Evolutionary conservation across 768 basidiomycete genomes (phyloP).

Genomic region (Polyporus arcularius): DNA sequence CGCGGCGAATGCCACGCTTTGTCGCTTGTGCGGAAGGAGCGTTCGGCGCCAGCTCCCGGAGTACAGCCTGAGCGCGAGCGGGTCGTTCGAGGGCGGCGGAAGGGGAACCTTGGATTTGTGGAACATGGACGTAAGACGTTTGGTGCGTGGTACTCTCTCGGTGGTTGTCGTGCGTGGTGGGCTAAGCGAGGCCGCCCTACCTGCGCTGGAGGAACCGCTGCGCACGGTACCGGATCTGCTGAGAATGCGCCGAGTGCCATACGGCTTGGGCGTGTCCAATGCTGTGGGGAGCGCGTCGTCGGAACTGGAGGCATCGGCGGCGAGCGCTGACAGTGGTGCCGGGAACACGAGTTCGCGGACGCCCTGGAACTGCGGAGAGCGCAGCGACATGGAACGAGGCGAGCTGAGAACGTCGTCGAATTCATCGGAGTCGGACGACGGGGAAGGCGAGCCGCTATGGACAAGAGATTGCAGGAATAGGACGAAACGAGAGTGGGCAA

Average conservation of each 20-base stretch:
- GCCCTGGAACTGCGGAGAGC: conserved; percentile 30
- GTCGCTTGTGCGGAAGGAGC: background rate
- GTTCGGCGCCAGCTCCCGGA: conserved; percentile 49
- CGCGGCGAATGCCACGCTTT: background rate
- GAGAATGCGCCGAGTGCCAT: conserved; percentile 3
- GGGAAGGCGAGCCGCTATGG: conserved; percentile 55
- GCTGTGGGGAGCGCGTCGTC: conserved; percentile 2
- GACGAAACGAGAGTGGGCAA: conserved; percentile 74
- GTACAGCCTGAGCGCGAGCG: conserved; percentile 47
- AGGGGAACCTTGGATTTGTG: conserved; percentile 31
- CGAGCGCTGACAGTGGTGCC: conserved; percentile 61
- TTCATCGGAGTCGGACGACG: conserved; percentile 40
- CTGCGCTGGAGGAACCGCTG: background rate
- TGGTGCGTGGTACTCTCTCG: conserved; percentile 14
- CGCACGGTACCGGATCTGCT: conserved; percentile 12
- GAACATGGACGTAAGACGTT: conserved; percentile 40
- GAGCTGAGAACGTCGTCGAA: conserved; percentile 38
- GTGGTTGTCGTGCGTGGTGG: conserved; percentile 5
- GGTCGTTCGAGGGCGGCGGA: conserved; percentile 50
- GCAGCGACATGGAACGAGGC: conserved; percentile 8
- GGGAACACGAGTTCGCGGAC: conserved; percentile 71
- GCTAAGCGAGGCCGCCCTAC: conserved; percentile 14
- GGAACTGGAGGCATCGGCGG: background rate
- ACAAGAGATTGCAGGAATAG: conserved; percentile 73
- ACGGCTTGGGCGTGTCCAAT: background rate